phyloP scores from a whole-genome alignment of 2,329 filamentous ascomycete species.

The Reticulascus tulasneorum region DNA sequence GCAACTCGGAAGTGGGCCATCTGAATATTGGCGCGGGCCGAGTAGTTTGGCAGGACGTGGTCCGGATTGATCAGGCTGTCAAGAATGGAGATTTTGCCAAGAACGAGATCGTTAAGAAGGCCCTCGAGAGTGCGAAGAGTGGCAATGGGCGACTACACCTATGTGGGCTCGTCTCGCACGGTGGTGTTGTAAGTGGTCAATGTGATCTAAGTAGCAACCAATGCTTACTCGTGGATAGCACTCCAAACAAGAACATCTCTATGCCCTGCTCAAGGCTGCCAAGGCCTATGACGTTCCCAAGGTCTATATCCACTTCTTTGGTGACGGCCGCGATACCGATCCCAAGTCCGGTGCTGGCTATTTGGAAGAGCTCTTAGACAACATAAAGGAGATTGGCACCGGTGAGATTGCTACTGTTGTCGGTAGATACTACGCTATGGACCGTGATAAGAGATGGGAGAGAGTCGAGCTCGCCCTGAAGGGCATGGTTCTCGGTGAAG shows the following conservation, averaged over 20 bases:
- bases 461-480: slow-evolving; percentile 86
- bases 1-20: slow-evolving; percentile 97
- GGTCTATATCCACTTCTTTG: slow-evolving; percentile 99
- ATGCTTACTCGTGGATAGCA: no score
- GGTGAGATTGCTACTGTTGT: slow-evolving; percentile 91
- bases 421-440: slow-evolving; percentile 97
- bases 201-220: no score
- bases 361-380: slow-evolving; percentile 80
- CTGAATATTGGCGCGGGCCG: slow-evolving; percentile 96
- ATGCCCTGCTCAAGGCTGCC: slow-evolving; percentile 81
- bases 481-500: slow-evolving; percentile 80
- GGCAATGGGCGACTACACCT: slow-evolving; percentile 92
- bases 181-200: slow-evolving; percentile 76
- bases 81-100: slow-evolving; percentile 78
- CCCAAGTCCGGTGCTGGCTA: slow-evolving; percentile 89
- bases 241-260: slow-evolving; percentile 90
- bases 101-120: slow-evolving; percentile 71
- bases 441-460: slow-evolving; percentile 99
- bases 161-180: slow-evolving; percentile 87
- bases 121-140: slow-evolving; percentile 75
- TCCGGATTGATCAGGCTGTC: slow-evolving; percentile 90
- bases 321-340: slow-evolving; percentile 95
- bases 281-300: slow-evolving; percentile 84
- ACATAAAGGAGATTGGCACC: slow-evolving; percentile 75
- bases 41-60: slow-evolving; percentile 97